Percentiles rank a stretch among this genome's conserved stretches.
Conservation (phyloP, 176 grass and related monocot genomes). For the Poa annua region DNA sequence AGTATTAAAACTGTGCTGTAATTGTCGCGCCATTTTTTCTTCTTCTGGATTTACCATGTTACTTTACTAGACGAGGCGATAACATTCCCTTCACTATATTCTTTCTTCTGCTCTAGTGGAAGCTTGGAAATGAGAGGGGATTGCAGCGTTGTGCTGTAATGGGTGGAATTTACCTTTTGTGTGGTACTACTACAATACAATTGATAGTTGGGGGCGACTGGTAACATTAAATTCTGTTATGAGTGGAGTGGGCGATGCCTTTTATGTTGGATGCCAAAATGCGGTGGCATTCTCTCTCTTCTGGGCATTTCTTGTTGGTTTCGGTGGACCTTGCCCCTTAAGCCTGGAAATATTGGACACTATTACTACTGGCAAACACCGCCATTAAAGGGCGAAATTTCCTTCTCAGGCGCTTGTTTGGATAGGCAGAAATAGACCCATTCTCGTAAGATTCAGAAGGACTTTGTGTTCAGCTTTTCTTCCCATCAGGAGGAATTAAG, state of each 20-base stretch:
- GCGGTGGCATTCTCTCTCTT: constrained; percentile 39
- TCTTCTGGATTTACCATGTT: neutral
- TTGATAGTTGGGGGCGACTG: no score
- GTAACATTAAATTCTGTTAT: no score
- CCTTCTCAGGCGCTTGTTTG: neutral
- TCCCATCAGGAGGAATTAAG: neutral
- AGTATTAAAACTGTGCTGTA: neutral
- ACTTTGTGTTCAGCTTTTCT: neutral
- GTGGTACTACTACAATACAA: no score
- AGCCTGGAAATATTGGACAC: constrained; percentile 42
- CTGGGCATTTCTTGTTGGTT: constrained; percentile 31
- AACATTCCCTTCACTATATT: neutral
- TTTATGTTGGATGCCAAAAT: constrained; percentile 43
- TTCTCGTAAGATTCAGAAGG: neutral
- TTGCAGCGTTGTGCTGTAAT: no score
- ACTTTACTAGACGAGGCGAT: neutral
- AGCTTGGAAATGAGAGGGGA: no score
- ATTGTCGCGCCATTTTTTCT: neutral
- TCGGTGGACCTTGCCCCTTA: constrained; percentile 37
- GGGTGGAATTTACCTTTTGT: no score
- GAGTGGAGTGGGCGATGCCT: neutral
- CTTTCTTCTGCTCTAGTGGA: no score
- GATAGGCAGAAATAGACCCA: neutral
- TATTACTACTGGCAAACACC: constrained; percentile 7
- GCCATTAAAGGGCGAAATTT: constrained; percentile 21